Evolutionary conservation across 78 protist species (phyloP).

Genomic region (Mantamonas sphyraenae): DNA sequence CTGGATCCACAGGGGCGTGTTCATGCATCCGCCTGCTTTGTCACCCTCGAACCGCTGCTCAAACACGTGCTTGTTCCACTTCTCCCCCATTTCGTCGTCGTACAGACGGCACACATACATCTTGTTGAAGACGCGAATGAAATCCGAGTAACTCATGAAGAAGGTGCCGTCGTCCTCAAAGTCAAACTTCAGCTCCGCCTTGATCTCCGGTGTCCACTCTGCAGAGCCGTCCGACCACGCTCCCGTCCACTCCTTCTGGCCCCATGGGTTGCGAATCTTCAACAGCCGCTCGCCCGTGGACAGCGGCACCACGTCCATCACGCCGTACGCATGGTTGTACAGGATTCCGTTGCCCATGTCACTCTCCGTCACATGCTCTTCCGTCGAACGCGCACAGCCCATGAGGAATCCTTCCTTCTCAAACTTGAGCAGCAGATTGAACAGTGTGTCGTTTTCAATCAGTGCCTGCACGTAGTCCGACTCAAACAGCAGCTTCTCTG

Average conservation of each 20-base stretch:
- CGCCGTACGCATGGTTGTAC: neutral
- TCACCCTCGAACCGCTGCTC: too few relatives aligned
- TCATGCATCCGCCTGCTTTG: too few relatives aligned
- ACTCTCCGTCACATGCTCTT: neutral
- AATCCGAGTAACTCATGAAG: neutral
- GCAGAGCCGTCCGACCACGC: slow-evolving; percentile 13
- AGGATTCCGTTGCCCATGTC: too few relatives aligned
- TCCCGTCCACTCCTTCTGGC: slow-evolving; percentile 17
- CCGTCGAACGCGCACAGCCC: neutral
- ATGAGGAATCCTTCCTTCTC: slow-evolving; percentile 9
- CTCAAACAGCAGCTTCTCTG: neutral
- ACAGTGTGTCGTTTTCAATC: neutral
- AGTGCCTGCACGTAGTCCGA: too few relatives aligned
- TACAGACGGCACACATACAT: slow-evolving; percentile 1
- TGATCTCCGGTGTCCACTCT: slow-evolving; percentile 7
- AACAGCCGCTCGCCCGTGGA: neutral
- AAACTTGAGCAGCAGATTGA: neutral
- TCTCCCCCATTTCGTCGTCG: too few relatives aligned
- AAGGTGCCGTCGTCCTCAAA: slow-evolving; percentile 5
- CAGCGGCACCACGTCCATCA: neutral
- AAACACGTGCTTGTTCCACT: too few relatives aligned
- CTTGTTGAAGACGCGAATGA: neutral
- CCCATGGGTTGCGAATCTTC: slow-evolving; percentile 39
- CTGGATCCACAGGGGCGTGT: too few relatives aligned
- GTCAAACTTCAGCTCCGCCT: neutral